phyloP scores from a whole-genome alignment of 78 protist genomes.

The Dictyostelium brefeldianum region DNA sequence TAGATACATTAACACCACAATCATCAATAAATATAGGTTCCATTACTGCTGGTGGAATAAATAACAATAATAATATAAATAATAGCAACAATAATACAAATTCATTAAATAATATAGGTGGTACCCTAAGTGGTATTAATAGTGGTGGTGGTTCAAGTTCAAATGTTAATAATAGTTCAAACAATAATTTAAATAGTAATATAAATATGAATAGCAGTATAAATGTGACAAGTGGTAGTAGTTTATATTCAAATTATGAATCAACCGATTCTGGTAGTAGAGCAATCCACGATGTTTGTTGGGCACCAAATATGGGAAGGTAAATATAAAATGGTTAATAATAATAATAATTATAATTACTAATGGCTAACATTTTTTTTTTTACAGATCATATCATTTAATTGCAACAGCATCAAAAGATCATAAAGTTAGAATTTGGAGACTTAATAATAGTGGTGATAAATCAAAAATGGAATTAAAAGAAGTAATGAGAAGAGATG shows the following conservation, averaged over 20 bases:
- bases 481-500: constrained; percentile 22
- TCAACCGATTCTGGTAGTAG: constrained; percentile 27
- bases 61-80: neutral
- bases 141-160: neutral
- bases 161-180: too few species aligned
- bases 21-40: neutral
- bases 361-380: too few species aligned
- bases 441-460: constrained; percentile 7
- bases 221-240: neutral
- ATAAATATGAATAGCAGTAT: neutral
- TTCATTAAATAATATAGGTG: too few species aligned
- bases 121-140: neutral
- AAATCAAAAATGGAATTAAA: constrained; percentile 54
- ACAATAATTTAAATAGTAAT: neutral
- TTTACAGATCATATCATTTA: constrained; percentile 73
- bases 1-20: neutral
- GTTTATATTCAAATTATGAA: neutral
- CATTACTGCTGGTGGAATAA: neutral
- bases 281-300: constrained; percentile 81
- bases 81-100: neutral
- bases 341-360: too few species aligned
- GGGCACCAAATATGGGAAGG: constrained; percentile 93
- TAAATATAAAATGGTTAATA: too few species aligned
- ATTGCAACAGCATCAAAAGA: constrained; percentile 91
- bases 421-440: constrained; percentile 78